phyloP scores from a whole-genome alignment of 768 basidiomycete species.

The Tulasnella sp. region DNA sequence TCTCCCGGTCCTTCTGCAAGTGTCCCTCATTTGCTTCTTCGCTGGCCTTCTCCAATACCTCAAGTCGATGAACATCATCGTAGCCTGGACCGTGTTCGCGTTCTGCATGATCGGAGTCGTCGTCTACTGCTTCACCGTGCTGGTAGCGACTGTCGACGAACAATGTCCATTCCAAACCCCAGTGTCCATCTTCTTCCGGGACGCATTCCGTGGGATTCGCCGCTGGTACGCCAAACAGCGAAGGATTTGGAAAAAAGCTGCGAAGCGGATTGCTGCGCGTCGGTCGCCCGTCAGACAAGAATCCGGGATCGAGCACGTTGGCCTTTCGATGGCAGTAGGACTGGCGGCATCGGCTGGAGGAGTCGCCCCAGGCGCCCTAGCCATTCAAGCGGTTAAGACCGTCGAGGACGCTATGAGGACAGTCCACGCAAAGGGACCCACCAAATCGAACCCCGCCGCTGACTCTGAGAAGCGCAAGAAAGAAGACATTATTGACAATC shows the following conservation, averaged over 20 bases:
- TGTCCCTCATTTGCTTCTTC: conserved; percentile 4
- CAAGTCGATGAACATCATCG: not conserved
- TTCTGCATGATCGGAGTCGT: not conserved
- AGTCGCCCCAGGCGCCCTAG: not conserved
- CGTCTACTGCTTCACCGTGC: not conserved
- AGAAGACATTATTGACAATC: not conserved
- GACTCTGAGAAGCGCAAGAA: not conserved
- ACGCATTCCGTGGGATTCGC: not conserved
- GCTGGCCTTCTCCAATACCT: not conserved
- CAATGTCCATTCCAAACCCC: conserved; percentile 7
- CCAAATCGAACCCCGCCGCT: not conserved
- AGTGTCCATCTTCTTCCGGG: not conserved
- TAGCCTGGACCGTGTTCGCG: not conserved
- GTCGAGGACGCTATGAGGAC: not conserved
- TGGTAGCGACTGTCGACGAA: not conserved
- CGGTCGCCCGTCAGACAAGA: not conserved
- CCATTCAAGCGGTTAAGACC: not conserved
- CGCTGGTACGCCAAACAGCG: not conserved
- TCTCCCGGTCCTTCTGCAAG: conserved; percentile 2
- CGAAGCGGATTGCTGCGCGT: not conserved
- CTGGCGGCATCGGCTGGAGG: not conserved
- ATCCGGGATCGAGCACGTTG: not conserved
- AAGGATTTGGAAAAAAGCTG: not conserved
- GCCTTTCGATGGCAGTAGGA: not conserved
- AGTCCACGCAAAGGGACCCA: not conserved